phyloP scores from a whole-genome alignment of 805 yeast genomes.

The Schwanniomyces yamadae region DNA sequence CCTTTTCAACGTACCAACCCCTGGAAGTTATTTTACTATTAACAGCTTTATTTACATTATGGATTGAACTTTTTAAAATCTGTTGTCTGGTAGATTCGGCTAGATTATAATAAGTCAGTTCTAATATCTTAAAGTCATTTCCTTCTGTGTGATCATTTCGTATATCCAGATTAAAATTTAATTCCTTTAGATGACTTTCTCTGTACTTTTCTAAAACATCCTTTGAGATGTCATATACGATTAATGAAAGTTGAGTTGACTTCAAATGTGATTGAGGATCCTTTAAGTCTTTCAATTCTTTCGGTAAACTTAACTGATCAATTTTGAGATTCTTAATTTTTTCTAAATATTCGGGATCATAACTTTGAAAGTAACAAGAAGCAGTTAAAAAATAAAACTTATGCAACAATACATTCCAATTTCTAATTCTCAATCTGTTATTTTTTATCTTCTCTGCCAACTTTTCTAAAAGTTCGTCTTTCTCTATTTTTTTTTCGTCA shows the following conservation, averaged over 20 bases:
- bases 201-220: not conserved
- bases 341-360: conserved; percentile 33
- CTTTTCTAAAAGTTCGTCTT: conserved; percentile 9
- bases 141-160: conserved; percentile 3
- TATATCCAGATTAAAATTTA: not conserved
- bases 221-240: conserved; percentile 14
- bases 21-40: conserved; percentile 22
- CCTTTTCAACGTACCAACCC: conserved; percentile 10
- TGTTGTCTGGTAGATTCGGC: conserved; percentile 37
- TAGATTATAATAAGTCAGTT: conserved; percentile 28
- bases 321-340: conserved; percentile 19
- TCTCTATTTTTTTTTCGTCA: conserved; percentile 4
- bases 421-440: conserved; percentile 35
- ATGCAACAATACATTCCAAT: conserved; percentile 64
- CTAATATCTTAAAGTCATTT: conserved; percentile 21
- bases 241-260: conserved; percentile 22
- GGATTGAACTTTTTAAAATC: conserved; percentile 30
- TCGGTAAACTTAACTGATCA: conserved; percentile 1
- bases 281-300: conserved; percentile 7
- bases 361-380: conserved; percentile 61
- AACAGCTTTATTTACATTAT: conserved; percentile 26
- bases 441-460: conserved; percentile 25
- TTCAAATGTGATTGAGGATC: conserved; percentile 6
- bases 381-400: conserved; percentile 78
- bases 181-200: conserved; percentile 1